Evolutionary conservation across 2,329 filamentous ascomycete genomes (phyloP).

Genomic region (Myrmaecium sp.): DNA sequence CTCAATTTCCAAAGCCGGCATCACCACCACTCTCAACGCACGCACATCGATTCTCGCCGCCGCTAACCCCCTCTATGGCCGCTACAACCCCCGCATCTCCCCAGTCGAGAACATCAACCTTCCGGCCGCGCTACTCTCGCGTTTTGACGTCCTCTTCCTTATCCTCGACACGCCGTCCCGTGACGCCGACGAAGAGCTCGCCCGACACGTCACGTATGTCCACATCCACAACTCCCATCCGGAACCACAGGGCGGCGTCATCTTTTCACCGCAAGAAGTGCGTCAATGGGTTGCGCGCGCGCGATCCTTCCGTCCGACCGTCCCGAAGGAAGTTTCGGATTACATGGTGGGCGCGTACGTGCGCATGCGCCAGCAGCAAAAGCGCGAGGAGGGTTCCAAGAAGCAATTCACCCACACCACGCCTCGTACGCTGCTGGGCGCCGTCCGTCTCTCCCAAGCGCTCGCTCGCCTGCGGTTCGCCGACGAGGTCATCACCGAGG

Average conservation of each 20-base stretch:
- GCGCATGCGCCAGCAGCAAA: conserved; percentile 79
- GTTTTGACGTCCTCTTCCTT: conserved; percentile 94
- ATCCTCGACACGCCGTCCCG: conserved; percentile 87
- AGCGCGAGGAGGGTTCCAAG: conserved; percentile 76
- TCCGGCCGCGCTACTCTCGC: conserved; percentile 85
- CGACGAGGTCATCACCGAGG: conserved; percentile 68
- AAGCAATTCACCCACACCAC: conserved; percentile 91
- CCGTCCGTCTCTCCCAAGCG: conserved; percentile 85
- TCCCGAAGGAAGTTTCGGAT: conserved; percentile 73
- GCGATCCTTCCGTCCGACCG: conserved; percentile 70
- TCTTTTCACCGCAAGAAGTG: conserved; percentile 86
- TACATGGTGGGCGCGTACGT: conserved; percentile 98
- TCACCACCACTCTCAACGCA: conserved; percentile 91
- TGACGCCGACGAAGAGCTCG: conserved; percentile 81
- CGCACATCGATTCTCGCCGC: conserved; percentile 90
- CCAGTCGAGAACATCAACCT: conserved; percentile 99
- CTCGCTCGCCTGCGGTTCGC: conserved; percentile 84
- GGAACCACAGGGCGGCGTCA: conserved; percentile 46
- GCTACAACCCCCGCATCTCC: conserved; percentile 93
- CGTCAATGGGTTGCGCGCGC: conserved; percentile 92
- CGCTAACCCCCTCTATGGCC: conserved; percentile 91
- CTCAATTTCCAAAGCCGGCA: conserved; percentile 78
- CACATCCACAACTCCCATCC: conserved; percentile 96
- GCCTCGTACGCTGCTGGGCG: conserved; percentile 79
- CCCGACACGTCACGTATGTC: conserved; percentile 87